phyloP scores from a whole-genome alignment of 2,329 filamentous ascomycete genomes.

The Stylonectria norvegica region DNA sequence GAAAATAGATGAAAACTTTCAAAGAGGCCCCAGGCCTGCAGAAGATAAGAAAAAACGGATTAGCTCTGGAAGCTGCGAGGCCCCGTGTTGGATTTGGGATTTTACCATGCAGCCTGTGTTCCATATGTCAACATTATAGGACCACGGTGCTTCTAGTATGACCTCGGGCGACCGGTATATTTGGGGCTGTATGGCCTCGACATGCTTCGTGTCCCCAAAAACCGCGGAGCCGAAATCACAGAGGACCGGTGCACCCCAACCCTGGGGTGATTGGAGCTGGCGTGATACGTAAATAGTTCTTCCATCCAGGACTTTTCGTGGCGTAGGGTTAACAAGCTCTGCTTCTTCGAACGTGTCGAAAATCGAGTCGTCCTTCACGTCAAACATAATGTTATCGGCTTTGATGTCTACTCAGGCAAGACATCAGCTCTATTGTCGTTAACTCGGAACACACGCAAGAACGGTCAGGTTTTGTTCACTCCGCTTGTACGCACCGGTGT shows the following conservation, averaged over 20 bases:
- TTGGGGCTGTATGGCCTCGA: slow-evolving; percentile 37
- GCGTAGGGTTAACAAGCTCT: slow-evolving; percentile 38
- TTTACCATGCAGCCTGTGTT: slow-evolving; percentile 49
- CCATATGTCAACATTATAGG: slow-evolving; percentile 50
- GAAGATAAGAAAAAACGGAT: slow-evolving; percentile 1
- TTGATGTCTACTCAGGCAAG: slow-evolving; percentile 41
- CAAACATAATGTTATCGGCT: slow-evolving; percentile 46
- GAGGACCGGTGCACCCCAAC: slow-evolving; percentile 35
- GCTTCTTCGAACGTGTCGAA: slow-evolving; percentile 37
- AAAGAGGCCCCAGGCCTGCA: slow-evolving; percentile 48
- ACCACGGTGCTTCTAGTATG: slow-evolving; percentile 44
- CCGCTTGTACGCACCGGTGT: slow-evolving; percentile 37
- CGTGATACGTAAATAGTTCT: slow-evolving; percentile 43
- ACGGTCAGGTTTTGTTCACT: neutral
- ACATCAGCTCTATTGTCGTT: slow-evolving; percentile 21
- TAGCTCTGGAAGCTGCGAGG: neutral
- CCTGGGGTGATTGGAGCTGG: slow-evolving; percentile 32
- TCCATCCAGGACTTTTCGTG: slow-evolving; percentile 40
- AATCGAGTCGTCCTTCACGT: slow-evolving; percentile 37
- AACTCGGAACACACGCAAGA: slow-evolving; percentile 11
- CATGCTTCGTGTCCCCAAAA: slow-evolving; percentile 29
- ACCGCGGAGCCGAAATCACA: slow-evolving; percentile 50
- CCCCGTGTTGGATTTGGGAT: neutral
- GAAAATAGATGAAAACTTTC: slow-evolving; percentile 44
- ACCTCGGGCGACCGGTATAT: slow-evolving; percentile 45